Evolutionary conservation across 495 filamentous ascomycete species (phyloP).

Genomic region (Trichoderma virens): DNA sequence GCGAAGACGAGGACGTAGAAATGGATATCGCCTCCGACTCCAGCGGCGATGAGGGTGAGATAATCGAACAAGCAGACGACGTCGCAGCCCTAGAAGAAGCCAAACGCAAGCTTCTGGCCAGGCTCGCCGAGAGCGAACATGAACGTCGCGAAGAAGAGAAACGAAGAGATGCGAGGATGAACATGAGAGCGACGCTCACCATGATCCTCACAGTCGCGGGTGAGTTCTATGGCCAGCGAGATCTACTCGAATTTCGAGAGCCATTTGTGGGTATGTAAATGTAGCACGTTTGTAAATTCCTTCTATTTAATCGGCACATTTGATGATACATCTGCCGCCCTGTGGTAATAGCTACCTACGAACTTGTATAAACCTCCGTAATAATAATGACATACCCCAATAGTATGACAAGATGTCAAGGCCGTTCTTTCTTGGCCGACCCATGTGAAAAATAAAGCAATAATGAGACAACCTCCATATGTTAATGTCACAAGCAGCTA

Average conservation of each 20-base stretch:
- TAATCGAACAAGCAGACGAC: constrained; percentile 21
- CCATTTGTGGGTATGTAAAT: constrained; percentile 32
- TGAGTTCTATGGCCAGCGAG: constrained; percentile 84
- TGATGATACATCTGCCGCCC: neutral
- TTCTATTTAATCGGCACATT: neutral
- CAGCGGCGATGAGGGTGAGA: constrained; percentile 17
- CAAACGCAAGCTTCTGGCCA: constrained; percentile 49
- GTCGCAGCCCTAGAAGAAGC: constrained; percentile 47
- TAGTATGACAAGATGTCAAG: neutral
- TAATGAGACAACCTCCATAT: neutral
- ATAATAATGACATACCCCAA: neutral
- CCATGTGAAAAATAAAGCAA: neutral
- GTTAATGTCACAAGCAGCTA: neutral
- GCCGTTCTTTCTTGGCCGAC: neutral
- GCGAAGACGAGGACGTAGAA: constrained; percentile 25
- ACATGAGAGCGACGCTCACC: constrained; percentile 60
- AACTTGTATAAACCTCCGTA: neutral
- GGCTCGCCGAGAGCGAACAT: constrained; percentile 22
- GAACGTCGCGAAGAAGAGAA: constrained; percentile 9
- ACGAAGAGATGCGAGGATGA: constrained; percentile 25
- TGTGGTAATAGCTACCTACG: neutral
- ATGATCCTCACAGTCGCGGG: constrained; percentile 89
- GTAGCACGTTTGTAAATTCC: neutral
- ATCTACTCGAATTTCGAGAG: constrained; percentile 68
- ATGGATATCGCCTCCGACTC: constrained; percentile 19